Evolutionary conservation across 1,284 basidiomycete species (phyloP).

Genomic region (Irpex sp.): DNA sequence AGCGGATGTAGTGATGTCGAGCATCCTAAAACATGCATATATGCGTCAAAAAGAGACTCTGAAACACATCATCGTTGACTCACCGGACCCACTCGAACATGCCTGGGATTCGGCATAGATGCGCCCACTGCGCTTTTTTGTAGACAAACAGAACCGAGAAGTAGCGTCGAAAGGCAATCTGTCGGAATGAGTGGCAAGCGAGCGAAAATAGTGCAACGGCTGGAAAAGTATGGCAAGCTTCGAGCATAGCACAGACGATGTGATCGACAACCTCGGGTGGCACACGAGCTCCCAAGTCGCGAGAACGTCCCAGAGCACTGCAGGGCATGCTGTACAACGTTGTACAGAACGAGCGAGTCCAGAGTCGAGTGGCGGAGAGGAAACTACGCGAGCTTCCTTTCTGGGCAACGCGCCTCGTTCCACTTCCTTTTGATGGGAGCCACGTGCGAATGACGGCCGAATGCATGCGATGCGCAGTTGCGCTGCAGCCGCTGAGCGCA

Average conservation of each 20-base stretch:
- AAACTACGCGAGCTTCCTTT: background rate
- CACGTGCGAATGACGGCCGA: background rate
- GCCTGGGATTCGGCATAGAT: conserved; percentile 17
- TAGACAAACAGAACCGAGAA: conserved; percentile 29
- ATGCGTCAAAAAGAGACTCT: conserved; percentile 4
- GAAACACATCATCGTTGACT: conserved; percentile 4
- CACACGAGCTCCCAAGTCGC: conserved; percentile 11
- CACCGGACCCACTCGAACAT: conserved; percentile 23
- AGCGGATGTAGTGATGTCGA: conserved; percentile 13
- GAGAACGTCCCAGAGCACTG: background rate
- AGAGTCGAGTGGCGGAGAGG: background rate
- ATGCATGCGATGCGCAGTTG: background rate
- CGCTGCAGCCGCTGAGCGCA: background rate
- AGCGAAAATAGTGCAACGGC: conserved; percentile 33
- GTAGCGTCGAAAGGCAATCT: conserved; percentile 36
- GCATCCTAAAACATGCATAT: conserved; percentile 19
- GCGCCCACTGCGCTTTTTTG: conserved; percentile 24
- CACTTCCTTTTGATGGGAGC: background rate
- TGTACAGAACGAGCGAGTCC: background rate
- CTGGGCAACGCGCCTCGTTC: background rate
- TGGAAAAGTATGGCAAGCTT: conserved; percentile 20
- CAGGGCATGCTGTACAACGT: background rate
- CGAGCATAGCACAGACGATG: conserved; percentile 31
- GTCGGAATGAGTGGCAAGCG: conserved; percentile 36
- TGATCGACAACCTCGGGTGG: conserved; percentile 40